A percentile compares a stretch with the other conserved stretches of the same genome.
These are phyloP conservation scores for Apiotrichum sp. DNA, from an alignment of 1,284 basidiomycete species.

Conservation along the genomic window DNA sequence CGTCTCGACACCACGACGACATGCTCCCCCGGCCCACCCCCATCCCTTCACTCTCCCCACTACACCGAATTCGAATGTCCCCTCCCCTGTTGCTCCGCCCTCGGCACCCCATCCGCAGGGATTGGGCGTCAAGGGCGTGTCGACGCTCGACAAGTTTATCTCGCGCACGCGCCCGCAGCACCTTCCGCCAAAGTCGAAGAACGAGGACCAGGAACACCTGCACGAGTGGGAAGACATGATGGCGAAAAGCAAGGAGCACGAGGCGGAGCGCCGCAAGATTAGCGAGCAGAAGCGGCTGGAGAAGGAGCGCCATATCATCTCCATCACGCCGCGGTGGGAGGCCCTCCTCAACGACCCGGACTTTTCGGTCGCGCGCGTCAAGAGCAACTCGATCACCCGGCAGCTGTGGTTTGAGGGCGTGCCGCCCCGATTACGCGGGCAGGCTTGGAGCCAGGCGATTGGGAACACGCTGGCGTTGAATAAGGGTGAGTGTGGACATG, in stretches of 20 bases:
- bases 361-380: slow-evolving; percentile 24
- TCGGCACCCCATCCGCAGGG: slow-evolving; percentile 7
- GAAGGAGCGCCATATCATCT: slow-evolving; percentile 32
- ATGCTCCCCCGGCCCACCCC: slow-evolving; percentile 41
- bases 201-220: slow-evolving; percentile 77
- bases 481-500: slow-evolving; percentile 58
- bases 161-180: slow-evolving; percentile 61
- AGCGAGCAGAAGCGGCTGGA: slow-evolving; percentile 25
- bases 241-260: slow-evolving; percentile 46
- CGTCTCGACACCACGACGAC: slow-evolving; percentile 20
- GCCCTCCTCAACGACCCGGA: slow-evolving; percentile 25
- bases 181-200: slow-evolving; percentile 72
- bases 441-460: slow-evolving; percentile 80
- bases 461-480: slow-evolving; percentile 83
- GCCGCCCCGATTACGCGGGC: slow-evolving; percentile 74
- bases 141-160: slow-evolving; percentile 46
- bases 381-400: slow-evolving; percentile 52
- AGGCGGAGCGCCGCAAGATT: slow-evolving; percentile 25
- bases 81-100: background rate
- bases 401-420: slow-evolving; percentile 89
- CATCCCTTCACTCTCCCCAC: slow-evolving; percentile 37
- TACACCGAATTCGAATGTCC: slow-evolving; percentile 3
- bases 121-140: slow-evolving; percentile 33
- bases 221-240: slow-evolving; percentile 90
- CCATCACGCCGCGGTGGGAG: slow-evolving; percentile 40